Conservation (phyloP, 2,329 filamentous ascomycete species). For the Trichoderma simmonsii region DNA sequence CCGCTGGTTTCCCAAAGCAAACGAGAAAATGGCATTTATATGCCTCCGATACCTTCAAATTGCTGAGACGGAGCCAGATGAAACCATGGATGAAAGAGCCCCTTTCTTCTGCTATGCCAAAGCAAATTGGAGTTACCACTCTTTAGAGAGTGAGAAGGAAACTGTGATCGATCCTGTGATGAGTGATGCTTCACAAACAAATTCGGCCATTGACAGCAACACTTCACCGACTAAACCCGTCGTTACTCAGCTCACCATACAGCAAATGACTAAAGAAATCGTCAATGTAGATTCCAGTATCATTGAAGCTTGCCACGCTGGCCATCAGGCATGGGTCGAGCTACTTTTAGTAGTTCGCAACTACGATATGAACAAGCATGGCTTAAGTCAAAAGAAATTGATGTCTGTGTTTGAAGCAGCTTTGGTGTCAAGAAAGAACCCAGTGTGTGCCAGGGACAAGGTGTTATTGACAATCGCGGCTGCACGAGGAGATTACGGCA, state of each 20-base stretch:
- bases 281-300: background rate
- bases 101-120: background rate
- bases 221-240: accelerated
- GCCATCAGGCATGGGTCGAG: background rate
- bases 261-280: background rate
- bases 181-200: accelerated
- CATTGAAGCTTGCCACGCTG: background rate
- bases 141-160: background rate
- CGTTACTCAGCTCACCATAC: background rate
- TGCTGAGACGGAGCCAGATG: background rate
- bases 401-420: too few species aligned
- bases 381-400: background rate
- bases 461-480: background rate
- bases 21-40: background rate
- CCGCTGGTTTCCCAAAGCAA: background rate
- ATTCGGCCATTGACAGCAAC: background rate
- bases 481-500: background rate
- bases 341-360: background rate
- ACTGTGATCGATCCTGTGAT: accelerated
- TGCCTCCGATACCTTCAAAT: background rate
- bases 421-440: too few species aligned
- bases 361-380: background rate
- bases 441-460: too few species aligned
- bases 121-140: background rate
- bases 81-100: background rate